phyloP scores from a whole-genome alignment of 495 filamentous ascomycete genomes.

The Penicillium dipodomyicola region DNA sequence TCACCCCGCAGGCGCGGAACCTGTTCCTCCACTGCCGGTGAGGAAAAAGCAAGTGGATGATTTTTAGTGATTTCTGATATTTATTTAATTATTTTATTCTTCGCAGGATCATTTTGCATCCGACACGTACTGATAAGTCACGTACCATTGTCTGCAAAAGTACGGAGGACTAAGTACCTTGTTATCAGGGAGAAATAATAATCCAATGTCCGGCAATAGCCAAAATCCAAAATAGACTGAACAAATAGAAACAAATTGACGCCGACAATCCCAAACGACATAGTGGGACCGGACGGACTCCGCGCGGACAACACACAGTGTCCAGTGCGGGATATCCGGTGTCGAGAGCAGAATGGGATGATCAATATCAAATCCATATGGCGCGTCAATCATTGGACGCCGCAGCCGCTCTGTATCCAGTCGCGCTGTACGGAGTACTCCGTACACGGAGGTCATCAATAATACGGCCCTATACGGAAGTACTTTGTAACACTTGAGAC shows the following conservation, averaged over 20 bases:
- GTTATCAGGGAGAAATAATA: not conserved
- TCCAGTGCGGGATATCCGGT: constrained; percentile 23
- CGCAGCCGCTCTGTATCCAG: constrained; percentile 27
- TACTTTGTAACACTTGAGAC: constrained; percentile 16
- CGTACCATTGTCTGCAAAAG: too few species aligned
- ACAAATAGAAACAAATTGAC: too few species aligned
- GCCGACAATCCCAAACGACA: constrained; percentile 5
- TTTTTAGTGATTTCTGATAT: not conserved
- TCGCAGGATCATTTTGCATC: not conserved
- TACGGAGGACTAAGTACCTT: not conserved
- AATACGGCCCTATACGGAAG: constrained; percentile 1
- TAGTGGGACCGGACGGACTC: constrained; percentile 12
- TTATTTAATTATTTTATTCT: not conserved
- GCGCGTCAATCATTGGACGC: constrained; percentile 29
- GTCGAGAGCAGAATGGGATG: constrained; percentile 14
- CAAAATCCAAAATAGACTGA: too few species aligned
- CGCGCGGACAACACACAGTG: constrained; percentile 1
- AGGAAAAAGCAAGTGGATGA: constrained; percentile 4
- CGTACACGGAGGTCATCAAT: not conserved
- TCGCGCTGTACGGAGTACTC: constrained; percentile 14
- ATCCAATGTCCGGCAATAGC: not conserved
- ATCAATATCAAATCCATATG: constrained; percentile 28
- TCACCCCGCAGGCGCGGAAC: constrained; percentile 40
- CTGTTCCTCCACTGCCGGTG: constrained; percentile 20
- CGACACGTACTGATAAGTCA: not conserved